A percentile compares a stretch with the other conserved stretches of the same genome.
phyloP scores from a whole-genome alignment of 257 asterid species.

The Perilla frutescens region DNA sequence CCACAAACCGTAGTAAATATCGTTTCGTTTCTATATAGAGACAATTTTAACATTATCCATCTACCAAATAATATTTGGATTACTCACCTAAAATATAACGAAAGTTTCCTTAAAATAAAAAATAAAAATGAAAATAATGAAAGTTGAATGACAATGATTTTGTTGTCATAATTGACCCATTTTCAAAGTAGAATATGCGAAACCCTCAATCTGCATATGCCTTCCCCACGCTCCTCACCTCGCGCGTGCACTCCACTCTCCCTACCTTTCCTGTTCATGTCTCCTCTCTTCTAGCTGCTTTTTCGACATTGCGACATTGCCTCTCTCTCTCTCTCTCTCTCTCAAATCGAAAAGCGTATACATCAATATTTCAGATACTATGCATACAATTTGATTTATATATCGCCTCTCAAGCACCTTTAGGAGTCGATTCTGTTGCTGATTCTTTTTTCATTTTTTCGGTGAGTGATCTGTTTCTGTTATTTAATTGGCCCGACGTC shows the following conservation, averaged over 20 bases:
- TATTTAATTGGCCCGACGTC: neutral
- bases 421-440: neutral
- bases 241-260: neutral
- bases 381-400: neutral
- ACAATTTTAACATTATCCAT: no score
- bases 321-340: neutral
- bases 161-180: neutral
- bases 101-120: no score
- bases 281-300: neutral
- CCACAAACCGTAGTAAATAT: no score
- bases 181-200: constrained; percentile 5
- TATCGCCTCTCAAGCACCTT: neutral
- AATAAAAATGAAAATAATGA: no score
- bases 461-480: constrained; percentile 1
- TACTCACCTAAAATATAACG: no score
- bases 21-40: no score
- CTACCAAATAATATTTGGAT: no score
- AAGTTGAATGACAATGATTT: no score
- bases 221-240: constrained; percentile 1
- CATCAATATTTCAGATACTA: neutral
- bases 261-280: neutral
- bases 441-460: neutral
- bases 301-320: constrained; percentile 2
- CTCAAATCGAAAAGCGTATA: neutral
- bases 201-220: neutral